phyloP scores from a whole-genome alignment of 345 rosid genomes.

The Garcia nutans region DNA sequence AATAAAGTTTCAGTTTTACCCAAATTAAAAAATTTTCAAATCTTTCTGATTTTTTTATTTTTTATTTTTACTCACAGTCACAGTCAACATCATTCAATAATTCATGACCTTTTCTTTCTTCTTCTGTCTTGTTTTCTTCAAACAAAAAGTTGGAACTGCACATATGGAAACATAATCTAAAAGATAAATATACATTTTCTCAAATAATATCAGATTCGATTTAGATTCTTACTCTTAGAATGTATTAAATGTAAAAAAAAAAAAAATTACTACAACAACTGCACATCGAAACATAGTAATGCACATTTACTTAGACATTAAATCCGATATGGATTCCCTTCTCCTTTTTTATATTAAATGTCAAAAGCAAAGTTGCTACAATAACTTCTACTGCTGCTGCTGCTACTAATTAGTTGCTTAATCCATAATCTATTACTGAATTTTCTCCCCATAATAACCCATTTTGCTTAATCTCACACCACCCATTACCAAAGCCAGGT shows the following conservation, averaged over 20 bases:
- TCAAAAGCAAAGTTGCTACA: slow-evolving; percentile 31
- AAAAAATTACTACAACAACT: no score
- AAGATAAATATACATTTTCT: no score
- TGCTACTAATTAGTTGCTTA: slow-evolving; percentile 58
- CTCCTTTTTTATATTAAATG: no score
- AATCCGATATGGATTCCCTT: no score
- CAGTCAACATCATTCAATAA: slow-evolving; percentile 43
- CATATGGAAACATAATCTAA: no score
- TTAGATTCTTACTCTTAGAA: no score
- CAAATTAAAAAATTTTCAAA: slow-evolving; percentile 29
- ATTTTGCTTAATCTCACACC: slow-evolving; percentile 15
- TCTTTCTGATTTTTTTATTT: slow-evolving; percentile 27
- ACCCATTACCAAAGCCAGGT: neutral
- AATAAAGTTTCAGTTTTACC: slow-evolving; percentile 4
- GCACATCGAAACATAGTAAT: no score
- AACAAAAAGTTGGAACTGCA: slow-evolving; percentile 34
- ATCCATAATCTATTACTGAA: slow-evolving; percentile 48
- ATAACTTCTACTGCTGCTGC: slow-evolving; percentile 3
- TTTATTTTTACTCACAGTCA: slow-evolving; percentile 14
- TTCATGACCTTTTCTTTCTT: slow-evolving; percentile 37
- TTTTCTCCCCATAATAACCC: slow-evolving; percentile 29
- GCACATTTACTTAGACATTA: no score
- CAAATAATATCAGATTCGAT: no score
- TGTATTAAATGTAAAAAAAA: no score
- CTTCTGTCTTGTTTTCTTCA: slow-evolving; percentile 59